Evolutionary conservation across 129 eudicot genomes (phyloP), one percentile per base, ranked within the genome.

Genomic region (Artemisia annua): DNA sequence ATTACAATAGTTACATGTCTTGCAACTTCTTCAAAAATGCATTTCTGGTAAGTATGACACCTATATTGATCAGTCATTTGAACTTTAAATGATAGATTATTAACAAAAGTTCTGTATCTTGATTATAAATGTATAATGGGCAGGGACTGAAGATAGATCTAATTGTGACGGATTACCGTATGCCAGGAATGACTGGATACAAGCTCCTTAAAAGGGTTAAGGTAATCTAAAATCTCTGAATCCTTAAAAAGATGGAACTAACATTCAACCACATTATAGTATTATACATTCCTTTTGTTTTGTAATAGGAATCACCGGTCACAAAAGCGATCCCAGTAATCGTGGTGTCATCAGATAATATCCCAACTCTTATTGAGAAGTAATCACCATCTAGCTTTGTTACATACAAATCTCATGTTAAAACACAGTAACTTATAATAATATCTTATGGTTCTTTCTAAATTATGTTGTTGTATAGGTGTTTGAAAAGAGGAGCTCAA

Each of bases 101-200:
- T 66, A 26, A 67, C 16, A 4, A 8, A 67, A 56, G 69, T 48
- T 2, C 32, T 0, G 9, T 16, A 61, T 77, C 48, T 61, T 22
- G 51, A 20, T 64, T 48, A 58, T 43, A 30, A 50, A 73, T 74
- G 48, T 32, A 55, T 44, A 70, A 50, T 48, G 49, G 63, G 49
- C 87, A 85, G 89, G 86, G 53, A 18, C 68, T 70, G 5, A 86
- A 86, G 79, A 85, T 91, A 54, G 80, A 72, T 56, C 63, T 91
- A 73, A 84, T 91, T n/a, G 87, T 91, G 63, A 88, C 97, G 44
- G 91, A 88, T 69, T 86, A 86, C 73, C 79, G 88, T 79, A 88
- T 88, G 96, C 91, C 96, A 10, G 96, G 83, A 67, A 91, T 91
- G 96, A 91, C 91, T 17, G 97, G 97, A 22, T 88, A 85, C 49